Evolutionary conservation across 371 early-diverging fungal genomes (phyloP).

Genomic region (Mucor plumbeus): DNA sequence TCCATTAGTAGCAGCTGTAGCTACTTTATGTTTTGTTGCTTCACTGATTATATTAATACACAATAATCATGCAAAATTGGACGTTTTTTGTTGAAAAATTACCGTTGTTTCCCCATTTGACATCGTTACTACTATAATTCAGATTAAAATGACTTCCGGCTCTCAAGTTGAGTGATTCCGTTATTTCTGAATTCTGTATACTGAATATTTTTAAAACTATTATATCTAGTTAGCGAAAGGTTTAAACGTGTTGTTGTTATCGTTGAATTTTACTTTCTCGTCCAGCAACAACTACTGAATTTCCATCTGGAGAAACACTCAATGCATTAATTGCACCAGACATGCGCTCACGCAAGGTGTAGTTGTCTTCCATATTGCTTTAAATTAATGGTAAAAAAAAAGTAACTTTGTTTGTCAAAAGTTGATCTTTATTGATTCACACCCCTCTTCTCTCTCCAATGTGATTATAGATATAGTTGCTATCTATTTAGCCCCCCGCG

Average conservation of each 20-base stretch:
- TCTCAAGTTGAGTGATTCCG: conserved; percentile 72
- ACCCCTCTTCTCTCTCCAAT: too few relatives aligned
- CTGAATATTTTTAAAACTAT: conserved; percentile 73
- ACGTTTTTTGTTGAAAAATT: background rate
- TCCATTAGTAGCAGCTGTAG: conserved; percentile 81
- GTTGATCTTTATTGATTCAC: too few relatives aligned
- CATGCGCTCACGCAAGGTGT: conserved; percentile 28
- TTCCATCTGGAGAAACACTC: conserved; percentile 66
- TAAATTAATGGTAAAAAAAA: too few relatives aligned
- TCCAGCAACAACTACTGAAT: conserved; percentile 74
- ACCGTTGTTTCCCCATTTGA: conserved; percentile 82
- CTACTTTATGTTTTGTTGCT: conserved; percentile 66
- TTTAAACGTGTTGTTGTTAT: background rate
- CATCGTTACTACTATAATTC: conserved; percentile 78
- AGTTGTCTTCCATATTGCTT: background rate
- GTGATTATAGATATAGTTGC: too few relatives aligned
- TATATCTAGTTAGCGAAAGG: background rate
- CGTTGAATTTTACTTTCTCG: conserved; percentile 62
- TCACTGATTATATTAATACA: background rate
- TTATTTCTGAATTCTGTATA: conserved; percentile 59
- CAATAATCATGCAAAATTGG: background rate
- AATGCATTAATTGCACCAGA: conserved; percentile 70
- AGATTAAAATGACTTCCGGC: conserved; percentile 66
- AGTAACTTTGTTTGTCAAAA: too few relatives aligned
- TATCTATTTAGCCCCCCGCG: too few relatives aligned